These are phyloP conservation scores for Berkeleyomyces rouxiae DNA, from an alignment of 2,329 filamentous ascomycete genomes.

Conservation along the genomic window DNA sequence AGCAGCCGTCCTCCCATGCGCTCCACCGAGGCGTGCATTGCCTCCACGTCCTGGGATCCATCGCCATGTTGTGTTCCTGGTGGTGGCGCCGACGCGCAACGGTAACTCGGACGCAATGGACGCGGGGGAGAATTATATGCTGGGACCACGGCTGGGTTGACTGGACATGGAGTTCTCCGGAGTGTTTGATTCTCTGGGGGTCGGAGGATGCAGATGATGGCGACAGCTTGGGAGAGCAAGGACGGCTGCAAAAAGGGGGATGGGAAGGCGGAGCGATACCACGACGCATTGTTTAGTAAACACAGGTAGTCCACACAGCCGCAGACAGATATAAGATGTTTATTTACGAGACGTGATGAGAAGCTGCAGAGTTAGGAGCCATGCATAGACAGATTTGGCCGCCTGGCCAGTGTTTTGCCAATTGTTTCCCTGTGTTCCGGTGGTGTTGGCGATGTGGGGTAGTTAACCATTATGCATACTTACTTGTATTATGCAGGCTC, in stretches of 20 bases:
- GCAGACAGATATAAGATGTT: background rate
- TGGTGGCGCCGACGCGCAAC: background rate
- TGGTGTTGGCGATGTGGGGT: no score
- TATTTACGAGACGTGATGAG: background rate
- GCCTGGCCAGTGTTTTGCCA: no score
- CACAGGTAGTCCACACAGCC: background rate
- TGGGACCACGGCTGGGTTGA: background rate
- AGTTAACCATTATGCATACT: no score
- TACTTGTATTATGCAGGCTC: background rate
- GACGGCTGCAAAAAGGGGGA: constrained; percentile 1
- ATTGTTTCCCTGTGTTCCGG: no score
- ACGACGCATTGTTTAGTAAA: background rate
- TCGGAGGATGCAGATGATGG: background rate
- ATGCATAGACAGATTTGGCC: no score
- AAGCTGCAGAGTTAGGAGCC: background rate
- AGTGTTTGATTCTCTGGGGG: background rate
- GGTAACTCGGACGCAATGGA: background rate
- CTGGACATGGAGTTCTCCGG: background rate
- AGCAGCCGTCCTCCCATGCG: background rate
- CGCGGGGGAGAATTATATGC: no score
- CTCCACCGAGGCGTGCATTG: background rate
- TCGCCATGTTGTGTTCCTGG: background rate
- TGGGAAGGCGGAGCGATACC: background rate
- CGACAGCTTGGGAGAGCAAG: background rate
- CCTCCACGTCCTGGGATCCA: background rate